Percentiles rank a stretch among this genome's conserved stretches.
These are phyloP conservation scores for Fusarium caatingaense DNA, from an alignment of 2,329 filamentous ascomycete genomes.

Conservation along the genomic window DNA sequence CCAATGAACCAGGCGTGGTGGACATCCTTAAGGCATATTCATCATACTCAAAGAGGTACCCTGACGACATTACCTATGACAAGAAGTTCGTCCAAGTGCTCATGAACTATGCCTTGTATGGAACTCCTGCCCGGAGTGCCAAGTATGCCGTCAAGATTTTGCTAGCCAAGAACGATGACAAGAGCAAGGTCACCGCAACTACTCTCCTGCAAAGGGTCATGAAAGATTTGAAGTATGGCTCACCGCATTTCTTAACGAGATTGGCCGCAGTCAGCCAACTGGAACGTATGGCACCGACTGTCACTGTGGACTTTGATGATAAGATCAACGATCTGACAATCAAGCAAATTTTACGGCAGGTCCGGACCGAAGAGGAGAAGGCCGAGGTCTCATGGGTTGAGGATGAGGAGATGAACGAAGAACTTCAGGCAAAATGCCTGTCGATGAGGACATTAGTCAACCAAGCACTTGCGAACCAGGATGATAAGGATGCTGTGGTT, in stretches of 20 bases:
- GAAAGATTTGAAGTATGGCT: conserved; percentile 78
- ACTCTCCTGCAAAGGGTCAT: conserved; percentile 83
- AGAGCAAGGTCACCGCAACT: conserved; percentile 82
- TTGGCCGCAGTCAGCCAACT: conserved; percentile 79
- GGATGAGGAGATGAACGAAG: conserved; percentile 77
- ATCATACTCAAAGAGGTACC: conserved; percentile 87
- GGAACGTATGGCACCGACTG: conserved; percentile 77
- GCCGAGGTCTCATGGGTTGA: conserved; percentile 74
- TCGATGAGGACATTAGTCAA: conserved; percentile 90
- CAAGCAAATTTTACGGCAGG: conserved; percentile 77
- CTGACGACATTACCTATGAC: conserved; percentile 83
- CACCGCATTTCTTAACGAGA: conserved; percentile 79
- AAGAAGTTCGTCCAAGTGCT: conserved; percentile 84
- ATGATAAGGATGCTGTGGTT: conserved; percentile 64
- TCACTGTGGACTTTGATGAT: conserved; percentile 79
- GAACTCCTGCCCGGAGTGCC: conserved; percentile 82
- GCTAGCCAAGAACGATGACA: conserved; percentile 78
- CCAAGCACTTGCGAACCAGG: conserved; percentile 73
- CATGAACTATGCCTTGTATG: conserved; percentile 84
- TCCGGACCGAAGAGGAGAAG: conserved; percentile 70
- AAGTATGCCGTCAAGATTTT: conserved; percentile 96
- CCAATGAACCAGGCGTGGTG: conserved; percentile 80
- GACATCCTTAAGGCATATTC: conserved; percentile 95
- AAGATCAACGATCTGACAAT: conserved; percentile 83
- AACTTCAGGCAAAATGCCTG: conserved; percentile 84